phyloP scores from a whole-genome alignment of 176 grass and related monocot genomes.

The Oryza rufipogon region DNA sequence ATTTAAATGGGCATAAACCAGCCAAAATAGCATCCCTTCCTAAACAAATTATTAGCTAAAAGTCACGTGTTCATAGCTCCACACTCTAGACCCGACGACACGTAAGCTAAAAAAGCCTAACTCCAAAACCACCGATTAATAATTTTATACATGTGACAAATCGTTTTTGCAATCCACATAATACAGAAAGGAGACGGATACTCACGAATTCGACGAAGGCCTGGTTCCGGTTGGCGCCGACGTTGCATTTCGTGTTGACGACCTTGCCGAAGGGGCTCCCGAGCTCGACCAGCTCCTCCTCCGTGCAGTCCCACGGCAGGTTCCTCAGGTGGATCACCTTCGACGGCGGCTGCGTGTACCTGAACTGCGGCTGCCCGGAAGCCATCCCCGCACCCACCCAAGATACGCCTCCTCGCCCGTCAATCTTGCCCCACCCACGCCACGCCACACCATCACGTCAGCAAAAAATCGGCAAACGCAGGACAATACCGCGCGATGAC shows the following conservation, averaged over 20 bases:
- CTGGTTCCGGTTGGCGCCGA: conserved; percentile 90
- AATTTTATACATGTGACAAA: neutral
- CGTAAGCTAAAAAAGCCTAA: neutral
- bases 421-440: neutral
- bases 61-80: neutral
- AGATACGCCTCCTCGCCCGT: neutral
- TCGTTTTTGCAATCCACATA: neutral
- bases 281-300: conserved; percentile 89
- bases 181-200: neutral
- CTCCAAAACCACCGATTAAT: neutral
- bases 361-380: conserved; percentile 82
- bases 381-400: conserved; percentile 51
- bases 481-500: neutral
- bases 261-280: conserved; percentile 90
- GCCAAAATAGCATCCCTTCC: neutral
- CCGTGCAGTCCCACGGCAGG: conserved; percentile 86
- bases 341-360: conserved; percentile 84
- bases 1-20: neutral
- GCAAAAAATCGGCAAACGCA: neutral
- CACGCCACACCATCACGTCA: conserved; percentile 21
- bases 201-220: conserved; percentile 96
- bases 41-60: neutral
- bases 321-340: conserved; percentile 97
- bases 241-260: conserved; percentile 95
- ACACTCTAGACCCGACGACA: neutral